Conservation (phyloP, 139 green algal species). For the Coelastrella sp. region DNA sequence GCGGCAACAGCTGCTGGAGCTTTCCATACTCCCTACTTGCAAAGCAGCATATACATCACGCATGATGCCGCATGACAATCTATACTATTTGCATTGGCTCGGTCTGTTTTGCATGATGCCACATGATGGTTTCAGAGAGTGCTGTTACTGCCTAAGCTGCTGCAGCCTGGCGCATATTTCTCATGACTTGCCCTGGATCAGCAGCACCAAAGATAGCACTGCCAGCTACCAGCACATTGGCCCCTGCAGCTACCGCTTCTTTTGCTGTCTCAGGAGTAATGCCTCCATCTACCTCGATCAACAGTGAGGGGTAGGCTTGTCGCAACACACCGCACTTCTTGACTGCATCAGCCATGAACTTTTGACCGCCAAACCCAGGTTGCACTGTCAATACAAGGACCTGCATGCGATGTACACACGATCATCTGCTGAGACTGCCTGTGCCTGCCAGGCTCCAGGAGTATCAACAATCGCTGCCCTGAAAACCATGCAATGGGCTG, state of each 20-base stretch:
- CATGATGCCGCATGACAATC: too few species aligned
- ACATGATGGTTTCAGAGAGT: too few species aligned
- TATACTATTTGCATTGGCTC: too few species aligned
- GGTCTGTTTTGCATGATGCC: too few species aligned
- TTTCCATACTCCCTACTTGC: too few species aligned
- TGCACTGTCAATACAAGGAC: slow-evolving; percentile 94
- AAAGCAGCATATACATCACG: too few species aligned
- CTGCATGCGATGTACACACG: slow-evolving; percentile 41
- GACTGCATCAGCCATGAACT: slow-evolving; percentile 84
- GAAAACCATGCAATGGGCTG: too few species aligned
- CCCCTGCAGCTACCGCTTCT: slow-evolving; percentile 79
- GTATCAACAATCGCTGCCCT: too few species aligned
- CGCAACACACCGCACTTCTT: slow-evolving; percentile 80
- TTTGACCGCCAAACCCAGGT: slow-evolving; percentile 95
- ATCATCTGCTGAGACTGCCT: too few species aligned
- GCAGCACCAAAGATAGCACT: slow-evolving; percentile 84
- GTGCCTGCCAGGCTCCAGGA: too few species aligned
- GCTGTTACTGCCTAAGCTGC: neutral
- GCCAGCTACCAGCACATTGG: slow-evolving; percentile 94
- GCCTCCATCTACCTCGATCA: slow-evolving; percentile 94
- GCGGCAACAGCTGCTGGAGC: too few species aligned
- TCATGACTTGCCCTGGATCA: slow-evolving; percentile 64
- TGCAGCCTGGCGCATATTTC: slow-evolving; percentile 42
- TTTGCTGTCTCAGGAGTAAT: slow-evolving; percentile 80
- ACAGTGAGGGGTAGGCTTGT: slow-evolving; percentile 67